A percentile compares a stretch with the other conserved stretches of the same genome.
phyloP scores from a whole-genome alignment of 2,329 filamentous ascomycete genomes.

The Didymella keratinophila region DNA sequence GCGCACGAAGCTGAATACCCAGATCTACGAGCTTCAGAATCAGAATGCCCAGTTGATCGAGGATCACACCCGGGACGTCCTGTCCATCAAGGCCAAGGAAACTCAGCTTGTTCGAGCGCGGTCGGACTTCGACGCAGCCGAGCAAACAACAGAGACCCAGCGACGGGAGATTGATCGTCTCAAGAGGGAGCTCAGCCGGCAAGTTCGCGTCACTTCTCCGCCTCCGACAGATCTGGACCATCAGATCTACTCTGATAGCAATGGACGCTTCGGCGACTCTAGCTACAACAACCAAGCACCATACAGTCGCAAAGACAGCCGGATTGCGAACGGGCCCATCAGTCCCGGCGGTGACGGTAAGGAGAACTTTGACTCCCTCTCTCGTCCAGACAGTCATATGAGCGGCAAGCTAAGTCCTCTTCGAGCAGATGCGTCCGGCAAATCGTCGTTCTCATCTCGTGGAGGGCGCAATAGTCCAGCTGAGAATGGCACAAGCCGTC shows the following conservation, averaged over 20 bases:
- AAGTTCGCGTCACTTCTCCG: constrained; percentile 63
- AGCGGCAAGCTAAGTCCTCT: constrained; percentile 52
- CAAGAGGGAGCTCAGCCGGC: constrained; percentile 78
- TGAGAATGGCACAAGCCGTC: constrained; percentile 34
- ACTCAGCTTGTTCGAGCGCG: constrained; percentile 93
- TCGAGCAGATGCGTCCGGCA: constrained; percentile 45
- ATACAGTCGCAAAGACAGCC: constrained; percentile 41
- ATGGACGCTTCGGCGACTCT: constrained; percentile 45
- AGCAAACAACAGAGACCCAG: constrained; percentile 83
- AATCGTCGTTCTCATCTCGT: constrained; percentile 45
- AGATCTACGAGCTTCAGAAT: constrained; percentile 93
- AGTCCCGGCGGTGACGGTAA: constrained; percentile 56
- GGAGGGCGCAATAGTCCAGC: constrained; percentile 45
- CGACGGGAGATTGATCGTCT: constrained; percentile 89
- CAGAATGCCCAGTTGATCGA: constrained; percentile 97
- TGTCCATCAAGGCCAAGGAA: constrained; percentile 98
- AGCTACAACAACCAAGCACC: constrained; percentile 53
- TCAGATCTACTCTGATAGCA: constrained; percentile 64
- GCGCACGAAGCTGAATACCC: constrained; percentile 79
- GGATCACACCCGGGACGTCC: constrained; percentile 92
- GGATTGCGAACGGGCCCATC: constrained; percentile 37
- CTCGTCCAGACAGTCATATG: constrained; percentile 45
- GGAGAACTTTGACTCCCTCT: constrained; percentile 55
- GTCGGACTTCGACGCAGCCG: constrained; percentile 87
- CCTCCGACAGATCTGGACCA: constrained; percentile 57